These are phyloP conservation scores for Oenanthe sinensis DNA, from an alignment of 129 eudicot species.

Conservation along the genomic window DNA sequence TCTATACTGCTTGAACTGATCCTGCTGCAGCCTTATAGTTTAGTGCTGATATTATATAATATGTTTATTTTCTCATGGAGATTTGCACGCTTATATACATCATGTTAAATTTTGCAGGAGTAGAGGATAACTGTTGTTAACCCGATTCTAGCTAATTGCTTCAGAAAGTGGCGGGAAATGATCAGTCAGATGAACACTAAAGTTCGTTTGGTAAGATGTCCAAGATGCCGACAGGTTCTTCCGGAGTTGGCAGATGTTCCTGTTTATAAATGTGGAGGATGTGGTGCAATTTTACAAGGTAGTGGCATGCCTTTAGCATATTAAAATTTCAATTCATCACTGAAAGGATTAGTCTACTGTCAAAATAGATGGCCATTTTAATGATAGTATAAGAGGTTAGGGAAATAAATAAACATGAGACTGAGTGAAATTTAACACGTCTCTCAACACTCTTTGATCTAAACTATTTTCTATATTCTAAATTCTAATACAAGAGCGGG, in stretches of 20 bases:
- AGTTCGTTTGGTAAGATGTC: slow-evolving; percentile 55
- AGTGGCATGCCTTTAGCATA: background rate
- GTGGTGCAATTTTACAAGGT: slow-evolving; percentile 63
- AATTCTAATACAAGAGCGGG: background rate
- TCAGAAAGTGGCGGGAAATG: slow-evolving; percentile 10
- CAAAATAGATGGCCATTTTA: background rate
- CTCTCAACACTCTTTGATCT: background rate
- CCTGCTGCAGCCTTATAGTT: background rate
- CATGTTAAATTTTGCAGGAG: slow-evolving; percentile 1
- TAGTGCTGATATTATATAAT: background rate
- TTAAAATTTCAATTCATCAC: background rate
- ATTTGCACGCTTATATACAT: background rate
- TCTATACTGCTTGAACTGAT: background rate
- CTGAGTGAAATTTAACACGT: background rate
- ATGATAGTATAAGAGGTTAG: background rate
- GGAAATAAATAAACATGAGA: background rate
- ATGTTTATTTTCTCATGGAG: background rate
- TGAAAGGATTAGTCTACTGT: background rate
- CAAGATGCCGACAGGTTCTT: slow-evolving; percentile 46
- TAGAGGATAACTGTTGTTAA: background rate
- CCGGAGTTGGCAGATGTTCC: slow-evolving; percentile 44
- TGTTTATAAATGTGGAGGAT: slow-evolving; percentile 60
- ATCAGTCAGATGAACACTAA: slow-evolving; percentile 21
- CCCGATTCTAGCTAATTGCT: background rate
- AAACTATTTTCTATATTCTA: background rate